These are phyloP conservation scores for Phytopythium montanum DNA, from an alignment of 352 stramenopile genomes.

Conservation along the genomic window DNA sequence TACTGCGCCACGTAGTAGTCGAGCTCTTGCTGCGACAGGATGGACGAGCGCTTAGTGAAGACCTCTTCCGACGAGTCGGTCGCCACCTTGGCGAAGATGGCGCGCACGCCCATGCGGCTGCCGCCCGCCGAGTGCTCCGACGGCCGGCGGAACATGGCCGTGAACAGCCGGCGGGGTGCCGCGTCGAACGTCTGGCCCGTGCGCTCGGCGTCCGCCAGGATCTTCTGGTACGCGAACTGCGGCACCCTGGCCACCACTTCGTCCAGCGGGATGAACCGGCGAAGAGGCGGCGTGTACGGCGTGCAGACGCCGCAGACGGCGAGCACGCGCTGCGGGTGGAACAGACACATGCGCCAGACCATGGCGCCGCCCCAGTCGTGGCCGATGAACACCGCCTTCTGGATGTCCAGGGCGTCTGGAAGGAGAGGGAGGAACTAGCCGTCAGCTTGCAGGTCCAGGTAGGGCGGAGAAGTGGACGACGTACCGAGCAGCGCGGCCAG, in stretches of 20 bases:
- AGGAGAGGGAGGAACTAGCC: no score
- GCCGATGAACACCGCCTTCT: constrained; percentile 64
- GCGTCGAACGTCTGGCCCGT: constrained; percentile 37
- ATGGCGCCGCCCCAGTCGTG: constrained; percentile 70
- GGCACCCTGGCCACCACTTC: constrained; percentile 40
- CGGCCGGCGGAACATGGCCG: constrained; percentile 43
- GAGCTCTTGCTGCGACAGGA: constrained; percentile 52
- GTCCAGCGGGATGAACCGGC: constrained; percentile 35
- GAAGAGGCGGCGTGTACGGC: constrained; percentile 48
- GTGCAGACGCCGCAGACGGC: constrained; percentile 63
- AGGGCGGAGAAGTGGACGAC: background rate
- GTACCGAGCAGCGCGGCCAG: constrained; percentile 45
- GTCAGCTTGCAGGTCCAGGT: background rate
- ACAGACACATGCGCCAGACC: constrained; percentile 70
- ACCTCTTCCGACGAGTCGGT: constrained; percentile 24
- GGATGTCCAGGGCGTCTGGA: constrained; percentile 59
- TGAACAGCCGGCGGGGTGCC: constrained; percentile 44
- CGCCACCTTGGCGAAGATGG: constrained; percentile 19
- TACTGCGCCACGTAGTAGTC: constrained; percentile 65
- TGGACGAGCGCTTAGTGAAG: constrained; percentile 31
- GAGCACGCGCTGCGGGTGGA: constrained; percentile 54
- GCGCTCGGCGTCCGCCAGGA: constrained; percentile 37
- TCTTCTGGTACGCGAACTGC: constrained; percentile 64
- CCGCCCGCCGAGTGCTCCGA: constrained; percentile 20
- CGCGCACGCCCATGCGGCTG: constrained; percentile 9